Evolutionary conservation across 1,284 basidiomycete genomes (phyloP), one percentile per base, ranked within the genome.

Genomic region (Meripilus lineatus): DNA sequence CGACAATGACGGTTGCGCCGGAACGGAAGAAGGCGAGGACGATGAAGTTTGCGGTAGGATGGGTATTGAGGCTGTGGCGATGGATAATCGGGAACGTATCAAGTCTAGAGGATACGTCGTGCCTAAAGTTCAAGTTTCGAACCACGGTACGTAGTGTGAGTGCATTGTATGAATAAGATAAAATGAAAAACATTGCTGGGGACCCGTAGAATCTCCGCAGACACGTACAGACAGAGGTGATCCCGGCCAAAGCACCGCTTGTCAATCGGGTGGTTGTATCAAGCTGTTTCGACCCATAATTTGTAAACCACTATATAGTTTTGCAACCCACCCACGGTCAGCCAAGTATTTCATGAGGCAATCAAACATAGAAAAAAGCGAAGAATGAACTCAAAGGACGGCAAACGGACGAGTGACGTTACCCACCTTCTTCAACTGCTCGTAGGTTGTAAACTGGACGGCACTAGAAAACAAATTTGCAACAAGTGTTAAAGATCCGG

Each of bases 51-150:
- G n/a, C n/a, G n/a, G 50, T 33, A 59, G 55, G 33, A 63, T 50
- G 30, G 73, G 68, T 60, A 86, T 75, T 39, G 84, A 83, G 25
- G 87, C 89, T 3, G 91, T 93, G 11, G 91, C 92, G 56, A 97
- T 95, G 22, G 90, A 93, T 52, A 97, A 72, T 38, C 93, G 78
- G n/a, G 91, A 89, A 41, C 93, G 80, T 18, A 97, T 89, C 43
- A 97, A 80, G 64, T 97, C 93, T 50, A 97, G 68, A 3, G 93
- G 93, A 66, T 96, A 97, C 58, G 93, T 97, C 24, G 89, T 79
- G 50, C 86, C 89, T 87, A 50, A 33, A 42, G 44, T n/a, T n/a
- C n/a, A n/a, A 30, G 44, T 38, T 18, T 36, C 33, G 15, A 35
- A 25, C 22, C 15, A 32, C 21, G n/a, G 14, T 11, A n/a, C n/a